A percentile compares a stretch with the other conserved stretches of the same genome.
These are phyloP conservation scores for Teunomyces cretensis DNA, from an alignment of 805 yeast species.

Conservation along the genomic window DNA sequence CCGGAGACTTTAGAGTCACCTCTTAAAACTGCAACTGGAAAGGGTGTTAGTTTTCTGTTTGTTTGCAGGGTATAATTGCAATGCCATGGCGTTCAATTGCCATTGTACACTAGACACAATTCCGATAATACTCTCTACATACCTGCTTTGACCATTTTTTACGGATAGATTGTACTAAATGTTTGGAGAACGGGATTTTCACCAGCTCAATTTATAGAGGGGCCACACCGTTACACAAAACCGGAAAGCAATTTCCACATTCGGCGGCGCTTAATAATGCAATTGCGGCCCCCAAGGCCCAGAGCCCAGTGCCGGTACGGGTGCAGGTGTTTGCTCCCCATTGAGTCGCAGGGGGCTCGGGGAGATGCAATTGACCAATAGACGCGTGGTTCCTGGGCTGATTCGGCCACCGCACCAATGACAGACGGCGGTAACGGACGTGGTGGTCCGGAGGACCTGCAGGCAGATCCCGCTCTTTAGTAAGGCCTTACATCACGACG, in stretches of 20 bases:
- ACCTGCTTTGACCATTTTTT: conserved; percentile 67
- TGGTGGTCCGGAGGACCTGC: no score
- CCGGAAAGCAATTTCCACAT: conserved; percentile 1
- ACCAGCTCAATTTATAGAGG: neutral
- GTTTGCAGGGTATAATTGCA: conserved; percentile 1
- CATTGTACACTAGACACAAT: neutral
- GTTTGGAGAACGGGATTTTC: neutral
- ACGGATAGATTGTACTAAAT: conserved; percentile 1
- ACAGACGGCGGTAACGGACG: no score
- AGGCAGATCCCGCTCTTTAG: no score
- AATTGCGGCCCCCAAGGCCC: neutral
- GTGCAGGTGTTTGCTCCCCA: no score
- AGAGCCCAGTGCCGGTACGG: no score
- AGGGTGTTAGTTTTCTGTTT: conserved; percentile 12
- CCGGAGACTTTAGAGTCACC: conserved; percentile 93
- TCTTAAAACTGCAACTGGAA: conserved; percentile 85
- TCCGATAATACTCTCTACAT: conserved; percentile 26
- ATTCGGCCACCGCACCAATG: no score
- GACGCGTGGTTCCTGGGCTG: no score
- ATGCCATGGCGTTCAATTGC: conserved; percentile 4
- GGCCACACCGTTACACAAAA: conserved; percentile 1
- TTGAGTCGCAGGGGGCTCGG: no score
- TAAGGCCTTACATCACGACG: no score
- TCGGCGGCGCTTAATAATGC: neutral
- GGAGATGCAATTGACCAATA: no score